These are phyloP conservation scores for Ceratobasidium sp. DNA, from an alignment of 1,284 basidiomycete genomes.

Conservation along the genomic window DNA sequence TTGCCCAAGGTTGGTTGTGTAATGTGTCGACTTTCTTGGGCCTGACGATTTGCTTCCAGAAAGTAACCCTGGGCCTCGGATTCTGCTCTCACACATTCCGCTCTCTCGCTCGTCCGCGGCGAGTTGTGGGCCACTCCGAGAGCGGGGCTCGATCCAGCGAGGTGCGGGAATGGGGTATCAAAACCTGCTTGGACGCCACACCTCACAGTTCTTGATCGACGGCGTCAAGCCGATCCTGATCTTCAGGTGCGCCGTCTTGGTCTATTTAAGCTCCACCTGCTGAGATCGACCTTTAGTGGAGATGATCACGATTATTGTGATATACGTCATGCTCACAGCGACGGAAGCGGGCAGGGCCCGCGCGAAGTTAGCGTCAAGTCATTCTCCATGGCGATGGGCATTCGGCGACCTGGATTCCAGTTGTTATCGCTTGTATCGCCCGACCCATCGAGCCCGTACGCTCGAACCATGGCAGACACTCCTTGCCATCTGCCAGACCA, in stretches of 20 bases:
- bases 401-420: slow-evolving; percentile 84
- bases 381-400: slow-evolving; percentile 81
- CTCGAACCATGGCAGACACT: slow-evolving; percentile 61
- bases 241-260: slow-evolving; percentile 67
- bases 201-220: slow-evolving; percentile 74
- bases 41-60: slow-evolving; percentile 43
- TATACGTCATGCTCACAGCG: slow-evolving; percentile 62
- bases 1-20: slow-evolving; percentile 61
- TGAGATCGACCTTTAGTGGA: slow-evolving; percentile 59
- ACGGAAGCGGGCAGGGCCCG: slow-evolving; percentile 53
- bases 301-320: slow-evolving; percentile 93
- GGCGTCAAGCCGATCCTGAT: slow-evolving; percentile 71
- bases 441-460: slow-evolving; percentile 48
- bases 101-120: slow-evolving; percentile 76
- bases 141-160: slow-evolving; percentile 74
- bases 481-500: slow-evolving; percentile 79
- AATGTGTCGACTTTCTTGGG: not conserved
- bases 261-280: slow-evolving; percentile 52
- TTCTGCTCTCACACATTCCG: slow-evolving; percentile 86
- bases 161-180: slow-evolving; percentile 85
- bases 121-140: slow-evolving; percentile 78
- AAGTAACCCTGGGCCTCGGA: slow-evolving; percentile 61
- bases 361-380: slow-evolving; percentile 85
- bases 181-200: slow-evolving; percentile 78
- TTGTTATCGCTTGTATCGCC: slow-evolving; percentile 77